Evolutionary conservation across 305 asterid species (phyloP).

Genomic region (Fraxinus nigra): DNA sequence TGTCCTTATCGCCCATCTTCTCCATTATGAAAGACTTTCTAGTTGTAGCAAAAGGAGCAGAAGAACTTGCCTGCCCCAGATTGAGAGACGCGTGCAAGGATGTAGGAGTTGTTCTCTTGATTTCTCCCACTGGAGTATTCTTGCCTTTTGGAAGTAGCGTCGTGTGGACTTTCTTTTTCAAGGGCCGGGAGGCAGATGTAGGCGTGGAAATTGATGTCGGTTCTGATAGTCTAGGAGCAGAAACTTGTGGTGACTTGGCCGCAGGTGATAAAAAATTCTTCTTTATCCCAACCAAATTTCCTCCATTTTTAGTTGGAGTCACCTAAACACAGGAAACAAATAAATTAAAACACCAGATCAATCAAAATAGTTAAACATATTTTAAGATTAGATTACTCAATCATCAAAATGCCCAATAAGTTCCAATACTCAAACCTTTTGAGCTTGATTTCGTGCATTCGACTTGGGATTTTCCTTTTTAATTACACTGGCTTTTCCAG

Average conservation of each 20-base stretch:
- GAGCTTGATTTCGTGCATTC: slow-evolving; percentile 35
- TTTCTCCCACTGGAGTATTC: slow-evolving; percentile 32
- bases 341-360: slow-evolving; percentile 7
- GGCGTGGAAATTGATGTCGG: slow-evolving; percentile 35
- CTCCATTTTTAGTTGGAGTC: slow-evolving; percentile 47
- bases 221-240: slow-evolving; percentile 40
- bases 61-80: slow-evolving; percentile 52
- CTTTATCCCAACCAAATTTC: slow-evolving; percentile 28
- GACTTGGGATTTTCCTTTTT: slow-evolving; percentile 41
- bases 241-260: slow-evolving; percentile 43
- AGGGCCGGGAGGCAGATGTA: slow-evolving; percentile 35
- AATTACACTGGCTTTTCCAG: slow-evolving; percentile 26
- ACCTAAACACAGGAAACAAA: slow-evolving; percentile 39
- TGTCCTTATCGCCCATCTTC: slow-evolving; percentile 94
- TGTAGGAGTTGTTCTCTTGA: slow-evolving; percentile 50
- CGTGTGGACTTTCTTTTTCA: slow-evolving; percentile 40
- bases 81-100: slow-evolving; percentile 84
- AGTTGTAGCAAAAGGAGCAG: slow-evolving; percentile 38
- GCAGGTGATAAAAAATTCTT: slow-evolving; percentile 48
- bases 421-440: slow-evolving; percentile 46
- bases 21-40: slow-evolving; percentile 90
- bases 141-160: slow-evolving; percentile 38
- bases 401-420: slow-evolving; percentile 17
- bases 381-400: slow-evolving; percentile 4
- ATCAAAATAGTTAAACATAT: neutral